Percentiles rank a stretch among this genome's conserved stretches.
These are phyloP conservation scores for Aspergillus neotritici DNA, from an alignment of 2,329 filamentous ascomycete genomes.

Conservation along the genomic window DNA sequence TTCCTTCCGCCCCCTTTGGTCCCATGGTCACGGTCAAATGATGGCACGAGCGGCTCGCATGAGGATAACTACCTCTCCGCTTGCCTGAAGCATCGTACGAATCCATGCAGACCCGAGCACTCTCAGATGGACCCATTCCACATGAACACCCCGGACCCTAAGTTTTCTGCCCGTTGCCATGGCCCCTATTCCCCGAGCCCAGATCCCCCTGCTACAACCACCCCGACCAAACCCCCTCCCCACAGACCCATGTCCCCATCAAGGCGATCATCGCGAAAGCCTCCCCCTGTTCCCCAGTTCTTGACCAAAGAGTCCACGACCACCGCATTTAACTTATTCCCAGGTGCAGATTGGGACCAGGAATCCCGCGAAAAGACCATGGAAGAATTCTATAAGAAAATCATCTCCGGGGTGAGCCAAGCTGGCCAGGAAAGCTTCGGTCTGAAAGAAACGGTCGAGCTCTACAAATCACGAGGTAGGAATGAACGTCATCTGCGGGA, in stretches of 20 bases:
- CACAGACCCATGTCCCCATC: conserved; percentile 14
- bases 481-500: neutral
- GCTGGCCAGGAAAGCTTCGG: conserved; percentile 62
- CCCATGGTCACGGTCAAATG: conserved; percentile 10
- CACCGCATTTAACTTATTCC: conserved; percentile 48
- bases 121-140: conserved; percentile 4
- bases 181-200: conserved; percentile 12
- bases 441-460: conserved; percentile 66
- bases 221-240: conserved; percentile 37
- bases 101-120: neutral
- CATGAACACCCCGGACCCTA: conserved; percentile 11
- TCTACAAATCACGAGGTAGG: conserved; percentile 71
- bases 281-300: conserved; percentile 44
- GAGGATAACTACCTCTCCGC: too few relatives aligned
- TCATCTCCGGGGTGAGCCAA: conserved; percentile 67
- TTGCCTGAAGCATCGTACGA: too few relatives aligned
- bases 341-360: conserved; percentile 60
- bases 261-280: conserved; percentile 35
- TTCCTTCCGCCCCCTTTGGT: conserved; percentile 15
- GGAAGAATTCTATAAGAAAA: conserved; percentile 64
- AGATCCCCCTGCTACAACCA: conserved; percentile 19
- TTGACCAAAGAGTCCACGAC: conserved; percentile 70
- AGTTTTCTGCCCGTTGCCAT: conserved; percentile 6
- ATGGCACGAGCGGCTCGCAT: neutral
- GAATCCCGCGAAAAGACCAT: conserved; percentile 70